phyloP scores from a whole-genome alignment of 352 stramenopile species.

The Phytophthora hybrid region DNA sequence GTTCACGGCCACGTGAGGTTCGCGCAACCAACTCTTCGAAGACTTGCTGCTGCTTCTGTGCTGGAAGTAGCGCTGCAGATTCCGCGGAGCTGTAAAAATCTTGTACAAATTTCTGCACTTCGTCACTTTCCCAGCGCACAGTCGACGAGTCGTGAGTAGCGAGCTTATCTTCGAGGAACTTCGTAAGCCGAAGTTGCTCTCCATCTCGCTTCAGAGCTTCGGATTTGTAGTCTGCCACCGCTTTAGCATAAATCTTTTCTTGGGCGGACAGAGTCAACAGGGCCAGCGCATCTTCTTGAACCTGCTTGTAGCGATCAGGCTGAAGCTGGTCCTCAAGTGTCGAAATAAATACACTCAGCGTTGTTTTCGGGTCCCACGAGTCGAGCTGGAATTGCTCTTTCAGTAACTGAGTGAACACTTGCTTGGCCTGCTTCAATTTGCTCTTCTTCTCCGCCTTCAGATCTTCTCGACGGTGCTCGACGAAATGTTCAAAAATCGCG shows the following conservation, averaged over 20 bases:
- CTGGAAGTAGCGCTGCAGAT: slow-evolving; percentile 23
- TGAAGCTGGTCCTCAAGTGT: slow-evolving; percentile 55
- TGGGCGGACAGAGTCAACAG: slow-evolving; percentile 54
- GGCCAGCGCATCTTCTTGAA: slow-evolving; percentile 50
- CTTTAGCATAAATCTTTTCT: slow-evolving; percentile 66
- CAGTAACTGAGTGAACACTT: slow-evolving; percentile 55
- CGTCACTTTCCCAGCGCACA: slow-evolving; percentile 32
- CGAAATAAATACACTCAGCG: slow-evolving; percentile 62
- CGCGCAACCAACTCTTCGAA: slow-evolving; percentile 34
- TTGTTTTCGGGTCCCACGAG: slow-evolving; percentile 56
- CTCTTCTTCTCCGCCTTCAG: slow-evolving; percentile 81
- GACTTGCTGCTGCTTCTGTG: slow-evolving; percentile 37
- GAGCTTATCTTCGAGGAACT: slow-evolving; percentile 46
- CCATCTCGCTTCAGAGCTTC: slow-evolving; percentile 43
- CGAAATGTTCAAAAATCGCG: slow-evolving; percentile 84
- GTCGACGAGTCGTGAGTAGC: slow-evolving; percentile 13
- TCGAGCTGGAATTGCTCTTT: slow-evolving; percentile 54
- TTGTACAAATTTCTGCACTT: slow-evolving; percentile 35
- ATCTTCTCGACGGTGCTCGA: slow-evolving; percentile 76
- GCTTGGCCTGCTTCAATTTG: slow-evolving; percentile 71
- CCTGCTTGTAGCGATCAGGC: slow-evolving; percentile 37
- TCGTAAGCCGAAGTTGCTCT: slow-evolving; percentile 40
- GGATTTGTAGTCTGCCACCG: slow-evolving; percentile 47
- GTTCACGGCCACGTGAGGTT: not conserved
- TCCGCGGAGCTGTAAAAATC: slow-evolving; percentile 42